Evolutionary conservation across 768 basidiomycete genomes (phyloP).

Genomic region (Lactarius deliciosus): DNA sequence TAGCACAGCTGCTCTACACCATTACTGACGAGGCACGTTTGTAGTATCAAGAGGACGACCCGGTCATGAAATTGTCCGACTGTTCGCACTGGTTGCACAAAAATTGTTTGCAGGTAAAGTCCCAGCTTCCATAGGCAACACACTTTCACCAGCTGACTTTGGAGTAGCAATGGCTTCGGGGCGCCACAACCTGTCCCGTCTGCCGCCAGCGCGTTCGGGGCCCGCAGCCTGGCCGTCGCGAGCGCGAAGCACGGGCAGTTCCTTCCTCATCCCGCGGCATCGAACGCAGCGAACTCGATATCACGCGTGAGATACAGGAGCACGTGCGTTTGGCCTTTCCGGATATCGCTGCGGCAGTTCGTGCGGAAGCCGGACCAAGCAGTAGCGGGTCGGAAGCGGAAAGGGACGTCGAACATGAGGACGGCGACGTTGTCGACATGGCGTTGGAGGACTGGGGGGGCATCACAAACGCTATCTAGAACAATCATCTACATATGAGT

Average conservation of each 20-base stretch:
- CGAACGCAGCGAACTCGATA: slow-evolving; percentile 8
- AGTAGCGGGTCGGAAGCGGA: slow-evolving; percentile 12
- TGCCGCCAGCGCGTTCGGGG: slow-evolving; percentile 63
- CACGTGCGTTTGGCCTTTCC: slow-evolving; percentile 18
- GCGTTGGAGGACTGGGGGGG: slow-evolving; percentile 16
- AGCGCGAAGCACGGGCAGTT: slow-evolving; percentile 12
- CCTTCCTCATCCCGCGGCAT: slow-evolving; percentile 7
- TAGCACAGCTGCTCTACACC: slow-evolving; percentile 7
- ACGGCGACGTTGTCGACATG: slow-evolving; percentile 19
- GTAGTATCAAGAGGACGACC: slow-evolving; percentile 64
- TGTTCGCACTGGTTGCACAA: slow-evolving; percentile 84
- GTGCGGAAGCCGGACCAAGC: slow-evolving; percentile 4
- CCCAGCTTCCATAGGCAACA: neutral
- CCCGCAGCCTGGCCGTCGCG: slow-evolving; percentile 23
- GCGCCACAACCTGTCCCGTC: slow-evolving; percentile 76
- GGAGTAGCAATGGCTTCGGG: slow-evolving; percentile 73
- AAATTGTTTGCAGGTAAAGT: slow-evolving; percentile 67
- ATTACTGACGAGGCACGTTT: slow-evolving; percentile 18
- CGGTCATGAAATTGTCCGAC: slow-evolving; percentile 61
- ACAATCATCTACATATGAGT: slow-evolving; percentile 10
- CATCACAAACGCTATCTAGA: slow-evolving; percentile 14
- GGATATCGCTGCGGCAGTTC: neutral
- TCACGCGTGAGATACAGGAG: slow-evolving; percentile 19
- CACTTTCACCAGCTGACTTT: slow-evolving; percentile 19
- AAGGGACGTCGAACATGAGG: slow-evolving; percentile 13